phyloP scores from a whole-genome alignment of 129 eudicot genomes.

The Helichrysum umbraculigerum region DNA sequence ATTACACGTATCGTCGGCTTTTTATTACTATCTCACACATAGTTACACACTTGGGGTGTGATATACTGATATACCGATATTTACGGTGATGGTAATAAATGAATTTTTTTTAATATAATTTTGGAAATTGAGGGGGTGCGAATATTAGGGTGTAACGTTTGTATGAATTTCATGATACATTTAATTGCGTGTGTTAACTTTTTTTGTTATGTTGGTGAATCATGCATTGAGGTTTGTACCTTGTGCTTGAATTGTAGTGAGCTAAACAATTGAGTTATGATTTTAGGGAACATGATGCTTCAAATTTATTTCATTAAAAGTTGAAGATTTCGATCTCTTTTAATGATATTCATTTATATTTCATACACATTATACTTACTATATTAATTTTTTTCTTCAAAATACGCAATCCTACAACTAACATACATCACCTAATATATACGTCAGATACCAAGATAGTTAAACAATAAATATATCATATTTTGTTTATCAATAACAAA shows the following conservation, averaged over 20 bases:
- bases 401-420: no score
- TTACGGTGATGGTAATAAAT: slow-evolving; percentile 20
- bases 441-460: no score
- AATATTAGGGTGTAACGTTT: slow-evolving; percentile 9
- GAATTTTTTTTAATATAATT: neutral
- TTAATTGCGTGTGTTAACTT: slow-evolving; percentile 18
- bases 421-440: no score
- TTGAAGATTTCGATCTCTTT: no score
- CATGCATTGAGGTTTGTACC: slow-evolving; percentile 29
- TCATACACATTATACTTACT: no score
- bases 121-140: neutral
- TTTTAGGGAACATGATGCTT: neutral
- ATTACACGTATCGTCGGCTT: no score
- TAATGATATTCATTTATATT: no score
- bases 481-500: no score
- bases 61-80: neutral
- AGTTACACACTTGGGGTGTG: slow-evolving; percentile 1
- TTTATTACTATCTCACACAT: neutral
- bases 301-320: neutral
- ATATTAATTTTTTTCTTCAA: no score
- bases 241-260: slow-evolving; percentile 1
- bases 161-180: slow-evolving; percentile 13
- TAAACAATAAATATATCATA: no score
- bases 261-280: neutral
- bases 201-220: slow-evolving; percentile 9